Base-by-base conservation (phyloP, 1,284 basidiomycete species). In the Ganoderma lucidum region DNA sequence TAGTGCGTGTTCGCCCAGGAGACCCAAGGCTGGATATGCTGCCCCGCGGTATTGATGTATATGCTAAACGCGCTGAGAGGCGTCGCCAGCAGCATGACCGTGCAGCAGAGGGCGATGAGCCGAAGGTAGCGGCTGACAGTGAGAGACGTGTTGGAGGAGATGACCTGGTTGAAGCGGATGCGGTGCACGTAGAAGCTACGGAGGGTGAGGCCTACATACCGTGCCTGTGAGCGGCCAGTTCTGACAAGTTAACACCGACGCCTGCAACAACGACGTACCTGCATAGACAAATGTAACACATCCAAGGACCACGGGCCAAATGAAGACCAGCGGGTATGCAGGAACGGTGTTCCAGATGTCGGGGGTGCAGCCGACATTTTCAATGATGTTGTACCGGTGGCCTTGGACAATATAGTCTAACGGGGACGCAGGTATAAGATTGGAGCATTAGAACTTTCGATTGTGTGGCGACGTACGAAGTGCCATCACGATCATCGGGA, bases 1-100 rank as follows among this genome's bases (percentile, higher is more conserved):
- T 62, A 77, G 73, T 93, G 92, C 0, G 86, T 87, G 71, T 86
- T 78, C 0, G 68, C 82, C 89, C 90, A 92, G 53, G 79, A 82
- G 44, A 81, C 76, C 86, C 88, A 92, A 0, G 87, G 84, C 0
- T 72, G 30, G 2, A 88, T 56, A 0, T 74, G 67, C 0, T 68
- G 58, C 9, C n/a, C 32, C 19, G 69, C 48, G 51, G 73, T 6
- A 70, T 82, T 80, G 64, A 74, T 19, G 48, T 76, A 78, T 6
- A 86, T 72, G 10, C 68, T 55, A 55, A 75, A 78, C 14, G 65
- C 65, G n/a, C 64, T 71, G 6, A 86, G 48, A 5, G 83, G 82
- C 10, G 82, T 53, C 0, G 79, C 79, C 70, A 74, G 78, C 2
- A 81, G 0, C 10, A 84, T 66, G 48, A 84, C 85, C 3, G 79